These are phyloP conservation scores for Diaporthe helianthi DNA, from an alignment of 2,329 filamentous ascomycete species.

Conservation along the genomic window DNA sequence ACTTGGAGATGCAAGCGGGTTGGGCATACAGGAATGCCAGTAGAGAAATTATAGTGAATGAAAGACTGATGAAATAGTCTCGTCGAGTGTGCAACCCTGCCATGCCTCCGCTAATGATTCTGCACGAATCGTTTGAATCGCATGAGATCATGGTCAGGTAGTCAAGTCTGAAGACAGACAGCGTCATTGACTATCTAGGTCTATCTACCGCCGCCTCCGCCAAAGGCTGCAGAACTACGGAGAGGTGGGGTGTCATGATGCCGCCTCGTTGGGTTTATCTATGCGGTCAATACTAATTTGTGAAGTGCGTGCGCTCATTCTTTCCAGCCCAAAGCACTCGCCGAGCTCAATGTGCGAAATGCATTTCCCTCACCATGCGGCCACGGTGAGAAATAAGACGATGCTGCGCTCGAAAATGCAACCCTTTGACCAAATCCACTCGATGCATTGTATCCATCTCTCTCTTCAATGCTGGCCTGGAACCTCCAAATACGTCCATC, in stretches of 20 bases:
- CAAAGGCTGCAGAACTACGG: neutral
- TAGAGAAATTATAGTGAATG: neutral
- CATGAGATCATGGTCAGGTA: too few relatives aligned
- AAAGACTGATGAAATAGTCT: neutral
- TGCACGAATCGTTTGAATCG: too few relatives aligned
- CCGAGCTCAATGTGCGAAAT: neutral
- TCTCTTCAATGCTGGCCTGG: neutral
- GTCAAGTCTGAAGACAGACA: neutral
- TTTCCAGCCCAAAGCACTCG: neutral
- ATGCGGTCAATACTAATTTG: neutral
- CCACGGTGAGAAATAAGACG: neutral
- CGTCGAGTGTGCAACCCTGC: neutral
- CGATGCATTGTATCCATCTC: too few relatives aligned
- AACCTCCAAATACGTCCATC: neutral
- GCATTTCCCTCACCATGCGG: slow-evolving; percentile 5
- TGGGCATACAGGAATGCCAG: neutral
- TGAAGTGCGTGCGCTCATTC: too few relatives aligned
- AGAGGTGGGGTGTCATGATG: neutral
- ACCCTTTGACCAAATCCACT: neutral
- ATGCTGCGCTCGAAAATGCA: slow-evolving; percentile 28
- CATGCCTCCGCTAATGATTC: neutral
- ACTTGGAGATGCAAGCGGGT: neutral
- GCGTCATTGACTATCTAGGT: slow-evolving; percentile 15
- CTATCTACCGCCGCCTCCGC: slow-evolving; percentile 5
- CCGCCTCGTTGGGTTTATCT: neutral